Percentiles rank a stretch among this genome's conserved stretches.
phyloP scores from a whole-genome alignment of 768 basidiomycete species.

The Rhodosporidiobolus sp. region DNA sequence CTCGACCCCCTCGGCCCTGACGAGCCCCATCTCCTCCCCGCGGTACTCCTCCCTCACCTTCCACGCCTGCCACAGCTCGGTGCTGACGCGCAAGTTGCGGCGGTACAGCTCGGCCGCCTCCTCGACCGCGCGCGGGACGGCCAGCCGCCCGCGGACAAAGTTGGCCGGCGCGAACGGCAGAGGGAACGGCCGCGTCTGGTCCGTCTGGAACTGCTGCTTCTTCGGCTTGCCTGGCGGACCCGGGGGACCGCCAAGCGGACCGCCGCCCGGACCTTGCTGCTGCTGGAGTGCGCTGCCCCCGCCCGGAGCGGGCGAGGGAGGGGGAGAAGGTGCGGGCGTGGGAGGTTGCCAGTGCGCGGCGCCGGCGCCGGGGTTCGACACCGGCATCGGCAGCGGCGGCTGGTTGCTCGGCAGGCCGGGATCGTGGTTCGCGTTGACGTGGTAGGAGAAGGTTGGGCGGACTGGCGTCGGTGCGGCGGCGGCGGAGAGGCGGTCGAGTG shows the following conservation, averaged over 20 bases:
- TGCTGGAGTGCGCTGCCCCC: neutral
- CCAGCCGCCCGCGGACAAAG: constrained; percentile 50
- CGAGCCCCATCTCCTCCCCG: constrained; percentile 85
- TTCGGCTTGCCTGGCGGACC: constrained; percentile 70
- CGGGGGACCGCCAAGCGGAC: constrained; percentile 23
- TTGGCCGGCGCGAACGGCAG: constrained; percentile 78
- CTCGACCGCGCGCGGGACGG: constrained; percentile 89
- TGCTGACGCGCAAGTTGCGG: constrained; percentile 82
- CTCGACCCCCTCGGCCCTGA: constrained; percentile 47
- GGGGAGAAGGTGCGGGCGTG: constrained; percentile 34
- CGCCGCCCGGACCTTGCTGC: constrained; percentile 44
- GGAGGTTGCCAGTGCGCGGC: constrained; percentile 33
- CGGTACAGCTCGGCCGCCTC: constrained; percentile 90
- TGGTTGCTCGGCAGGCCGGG: constrained; percentile 65
- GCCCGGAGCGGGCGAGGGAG: constrained; percentile 38
- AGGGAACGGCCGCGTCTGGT: constrained; percentile 86
- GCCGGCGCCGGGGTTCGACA: neutral
- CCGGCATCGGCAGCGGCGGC: constrained; percentile 56
- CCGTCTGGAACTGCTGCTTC: constrained; percentile 98
- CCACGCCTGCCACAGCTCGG: constrained; percentile 91
- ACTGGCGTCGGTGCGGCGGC: constrained; percentile 90
- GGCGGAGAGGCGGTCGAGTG: constrained; percentile 63
- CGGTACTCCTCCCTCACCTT: constrained; percentile 91
- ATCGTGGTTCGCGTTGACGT: constrained; percentile 37
- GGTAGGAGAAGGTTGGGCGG: constrained; percentile 51